These are phyloP conservation scores for Prunus fruticosa DNA, from an alignment of 306 rosid genomes.

Conservation along the genomic window DNA sequence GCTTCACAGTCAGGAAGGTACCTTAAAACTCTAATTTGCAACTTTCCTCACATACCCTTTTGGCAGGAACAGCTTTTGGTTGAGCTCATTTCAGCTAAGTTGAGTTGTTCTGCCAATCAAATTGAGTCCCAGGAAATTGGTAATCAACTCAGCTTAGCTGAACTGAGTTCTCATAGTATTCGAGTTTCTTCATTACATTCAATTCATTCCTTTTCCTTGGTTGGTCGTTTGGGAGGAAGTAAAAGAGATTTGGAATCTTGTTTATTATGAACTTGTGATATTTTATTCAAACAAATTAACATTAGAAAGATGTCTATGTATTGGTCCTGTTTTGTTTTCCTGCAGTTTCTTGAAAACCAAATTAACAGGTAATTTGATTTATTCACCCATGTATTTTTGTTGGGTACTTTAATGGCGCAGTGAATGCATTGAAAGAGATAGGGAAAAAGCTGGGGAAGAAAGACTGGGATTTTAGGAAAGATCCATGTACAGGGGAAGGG, in stretches of 20 bases:
- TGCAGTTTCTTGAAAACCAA: too few relatives aligned
- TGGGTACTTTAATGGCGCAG: conserved; percentile 27
- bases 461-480: conserved; percentile 77
- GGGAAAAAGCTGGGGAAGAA: conserved; percentile 76
- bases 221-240: not conserved
- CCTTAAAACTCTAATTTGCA: not conserved
- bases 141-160: not conserved
- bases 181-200: not conserved
- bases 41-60: not conserved
- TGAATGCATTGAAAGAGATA: conserved; percentile 64
- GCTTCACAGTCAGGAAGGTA: conserved; percentile 60
- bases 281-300: not conserved
- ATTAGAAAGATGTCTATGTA: too few relatives aligned
- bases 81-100: conserved; percentile 10
- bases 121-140: not conserved
- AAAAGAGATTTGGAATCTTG: not conserved
- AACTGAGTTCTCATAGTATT: not conserved
- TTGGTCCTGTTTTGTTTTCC: too few relatives aligned
- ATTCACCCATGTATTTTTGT: too few relatives aligned
- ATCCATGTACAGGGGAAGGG: conserved; percentile 74
- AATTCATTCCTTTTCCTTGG: not conserved
- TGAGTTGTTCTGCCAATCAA: not conserved
- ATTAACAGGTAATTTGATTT: too few relatives aligned
- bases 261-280: too few relatives aligned
- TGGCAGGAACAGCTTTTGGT: not conserved